Base-by-base conservation (phyloP, 345 rosid species). In the Populus pruinosa region DNA sequence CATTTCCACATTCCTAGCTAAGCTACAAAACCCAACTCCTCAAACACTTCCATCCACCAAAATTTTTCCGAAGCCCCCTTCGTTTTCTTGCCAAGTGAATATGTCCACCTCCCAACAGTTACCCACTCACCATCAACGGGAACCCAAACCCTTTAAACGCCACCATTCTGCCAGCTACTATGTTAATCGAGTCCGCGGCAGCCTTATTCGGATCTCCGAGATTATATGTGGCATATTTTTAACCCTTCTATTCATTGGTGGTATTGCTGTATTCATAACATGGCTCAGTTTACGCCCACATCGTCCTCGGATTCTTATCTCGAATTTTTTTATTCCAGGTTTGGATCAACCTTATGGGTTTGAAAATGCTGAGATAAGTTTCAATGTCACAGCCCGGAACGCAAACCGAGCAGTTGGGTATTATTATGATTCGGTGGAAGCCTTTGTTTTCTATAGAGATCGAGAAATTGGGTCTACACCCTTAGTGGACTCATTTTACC, bases 201-300 rank as follows among this genome's bases (percentile, higher is more conserved):
- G 94, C 86, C 92, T 91, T 66, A 74, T 87, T 71, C 84, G 91
- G 70, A 81, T 89, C 82, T 81, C 90, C 63, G 93, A 89, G 77
- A 33, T 89, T 21, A 53, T 93, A 38, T 96, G 98, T 76, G 71
- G 87, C 35, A 67, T 85, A 2, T 82, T 93, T 80, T 74, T 95
- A 77, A 77, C 82, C 61, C 75, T 91, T 70, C 86, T 95, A 21
- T 67, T 95, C 38, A 25, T 88, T 43, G 14, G 69, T 2, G 91
- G 91, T 77, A 68, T 87, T 69, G 61, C 91, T 43, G 66, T 79
- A 6, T 96, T 96, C 84, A 83, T 93, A 68, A 29, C 90, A 31
- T 93, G 94, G 93, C 91, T 95, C 49, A 90, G 94, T 81, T 86
- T 95, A 44, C 97, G 96, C 21, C 99, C 98, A 1, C 97, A 95